These are phyloP conservation scores for Guyanaporus albipodus DNA, from an alignment of 768 basidiomycete genomes.

Conservation along the genomic window DNA sequence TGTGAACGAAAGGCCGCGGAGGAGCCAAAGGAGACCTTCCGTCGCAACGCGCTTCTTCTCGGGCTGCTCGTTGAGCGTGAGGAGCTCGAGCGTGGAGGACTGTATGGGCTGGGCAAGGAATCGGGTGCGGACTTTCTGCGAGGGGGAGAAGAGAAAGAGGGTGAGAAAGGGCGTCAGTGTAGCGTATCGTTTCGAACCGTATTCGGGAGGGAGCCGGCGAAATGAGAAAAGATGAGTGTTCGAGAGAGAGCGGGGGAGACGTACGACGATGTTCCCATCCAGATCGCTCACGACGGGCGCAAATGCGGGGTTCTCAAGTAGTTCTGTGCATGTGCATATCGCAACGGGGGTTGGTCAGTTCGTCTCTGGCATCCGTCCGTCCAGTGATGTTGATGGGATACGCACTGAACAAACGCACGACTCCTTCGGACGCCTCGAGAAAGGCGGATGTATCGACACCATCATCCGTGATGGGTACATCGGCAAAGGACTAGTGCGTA, in stretches of 20 bases:
- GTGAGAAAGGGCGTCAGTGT: no score
- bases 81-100: conserved; percentile 76
- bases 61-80: conserved; percentile 78
- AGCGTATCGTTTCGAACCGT: no score
- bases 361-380: background rate
- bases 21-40: conserved; percentile 90
- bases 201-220: no score
- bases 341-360: no score
- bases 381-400: conserved; percentile 1
- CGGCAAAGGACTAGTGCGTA: conserved; percentile 93
- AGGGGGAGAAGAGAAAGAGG: background rate
- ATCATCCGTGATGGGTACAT: conserved; percentile 79
- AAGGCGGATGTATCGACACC: conserved; percentile 89
- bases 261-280: conserved; percentile 86
- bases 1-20: conserved; percentile 90
- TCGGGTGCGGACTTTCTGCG: conserved; percentile 85
- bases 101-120: conserved; percentile 61
- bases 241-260: no score
- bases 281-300: conserved; percentile 79
- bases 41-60: conserved; percentile 89
- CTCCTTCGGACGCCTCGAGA: conserved; percentile 82
- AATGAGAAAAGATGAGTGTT: no score
- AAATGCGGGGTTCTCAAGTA: conserved; percentile 53
- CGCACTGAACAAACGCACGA: conserved; percentile 89
- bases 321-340: no score